These are phyloP conservation scores for Trichoderma atrobrunneum DNA, from an alignment of 2,329 filamentous ascomycete species.

Conservation along the genomic window DNA sequence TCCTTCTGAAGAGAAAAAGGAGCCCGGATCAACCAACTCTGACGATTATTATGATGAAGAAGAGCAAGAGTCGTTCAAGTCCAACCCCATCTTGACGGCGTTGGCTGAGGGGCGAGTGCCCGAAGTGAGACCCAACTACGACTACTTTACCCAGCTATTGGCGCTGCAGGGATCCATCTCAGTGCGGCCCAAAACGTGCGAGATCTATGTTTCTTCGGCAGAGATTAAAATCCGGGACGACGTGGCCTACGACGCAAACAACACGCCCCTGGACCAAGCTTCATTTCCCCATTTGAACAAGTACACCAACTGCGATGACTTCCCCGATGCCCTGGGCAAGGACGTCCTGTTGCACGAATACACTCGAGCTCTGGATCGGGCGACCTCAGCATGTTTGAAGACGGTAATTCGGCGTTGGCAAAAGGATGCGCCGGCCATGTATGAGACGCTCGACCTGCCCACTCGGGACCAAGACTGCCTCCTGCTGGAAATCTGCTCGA, in stretches of 20 bases:
- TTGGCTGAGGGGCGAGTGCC: constrained; percentile 57
- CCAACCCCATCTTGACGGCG: constrained; percentile 61
- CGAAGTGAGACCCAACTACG: constrained; percentile 59
- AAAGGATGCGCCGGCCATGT: constrained; percentile 55
- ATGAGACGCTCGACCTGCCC: constrained; percentile 49
- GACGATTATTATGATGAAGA: constrained; percentile 48
- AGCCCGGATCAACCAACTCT: constrained; percentile 60
- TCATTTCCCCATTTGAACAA: constrained; percentile 57
- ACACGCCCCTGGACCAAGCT: constrained; percentile 41
- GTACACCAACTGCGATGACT: constrained; percentile 51
- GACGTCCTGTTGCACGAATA: constrained; percentile 59
- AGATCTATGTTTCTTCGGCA: constrained; percentile 56
- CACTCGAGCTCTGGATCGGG: constrained; percentile 52
- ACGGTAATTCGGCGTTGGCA: constrained; percentile 57
- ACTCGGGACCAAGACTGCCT: constrained; percentile 51
- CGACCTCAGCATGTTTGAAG: constrained; percentile 54
- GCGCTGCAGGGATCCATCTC: constrained; percentile 52
- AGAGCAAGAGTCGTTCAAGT: constrained; percentile 57
- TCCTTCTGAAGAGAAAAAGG: constrained; percentile 53
- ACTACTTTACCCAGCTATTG: constrained; percentile 58
- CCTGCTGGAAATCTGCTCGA: constrained; percentile 61
- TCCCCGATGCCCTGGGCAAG: constrained; percentile 49
- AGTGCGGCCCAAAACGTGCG: constrained; percentile 56
- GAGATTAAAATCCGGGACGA: constrained; percentile 52
- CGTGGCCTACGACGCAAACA: constrained; percentile 43